Conservation (phyloP, 163 green algal species). For the Dunaliella salina region DNA sequence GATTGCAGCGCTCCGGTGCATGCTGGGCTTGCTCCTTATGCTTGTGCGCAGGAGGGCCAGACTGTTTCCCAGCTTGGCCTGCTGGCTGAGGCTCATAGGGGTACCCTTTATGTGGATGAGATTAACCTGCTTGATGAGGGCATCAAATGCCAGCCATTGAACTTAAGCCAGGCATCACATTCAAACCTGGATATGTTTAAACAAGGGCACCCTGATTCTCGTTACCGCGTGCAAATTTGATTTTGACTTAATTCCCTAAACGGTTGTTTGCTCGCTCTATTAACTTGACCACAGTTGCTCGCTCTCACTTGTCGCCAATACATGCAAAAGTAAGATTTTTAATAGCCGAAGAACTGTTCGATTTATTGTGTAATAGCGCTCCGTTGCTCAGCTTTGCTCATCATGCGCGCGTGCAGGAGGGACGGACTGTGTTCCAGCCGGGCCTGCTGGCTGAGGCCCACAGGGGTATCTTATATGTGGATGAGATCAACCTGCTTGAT, state of each 20-base stretch:
- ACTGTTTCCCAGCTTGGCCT: constrained; percentile 83
- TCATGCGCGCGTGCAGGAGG: constrained; percentile 59
- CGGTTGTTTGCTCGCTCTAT: no score
- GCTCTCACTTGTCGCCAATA: no score
- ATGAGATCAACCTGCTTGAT: constrained; percentile 96
- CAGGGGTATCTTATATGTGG: constrained; percentile 85
- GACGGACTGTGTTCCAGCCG: constrained; percentile 77
- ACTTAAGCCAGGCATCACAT: no score
- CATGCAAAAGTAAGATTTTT: no score
- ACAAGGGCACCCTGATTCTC: no score
- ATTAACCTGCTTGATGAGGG: constrained; percentile 98
- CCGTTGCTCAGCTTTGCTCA: not conserved
- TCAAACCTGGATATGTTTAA: no score
- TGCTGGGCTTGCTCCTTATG: not conserved
- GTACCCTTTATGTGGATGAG: constrained; percentile 85
- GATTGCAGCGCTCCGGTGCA: no score
- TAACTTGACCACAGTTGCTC: no score
- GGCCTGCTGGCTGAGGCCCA: constrained; percentile 95
- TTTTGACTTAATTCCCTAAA: no score
- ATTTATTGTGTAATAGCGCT: no score
- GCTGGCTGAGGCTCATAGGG: constrained; percentile 92
- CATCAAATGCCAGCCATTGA: constrained; percentile 96
- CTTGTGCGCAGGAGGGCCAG: constrained; percentile 69
- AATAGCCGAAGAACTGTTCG: no score
- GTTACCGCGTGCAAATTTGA: no score